Evolutionary conservation across 345 rosid species (phyloP).

Genomic region (Draba incana): DNA sequence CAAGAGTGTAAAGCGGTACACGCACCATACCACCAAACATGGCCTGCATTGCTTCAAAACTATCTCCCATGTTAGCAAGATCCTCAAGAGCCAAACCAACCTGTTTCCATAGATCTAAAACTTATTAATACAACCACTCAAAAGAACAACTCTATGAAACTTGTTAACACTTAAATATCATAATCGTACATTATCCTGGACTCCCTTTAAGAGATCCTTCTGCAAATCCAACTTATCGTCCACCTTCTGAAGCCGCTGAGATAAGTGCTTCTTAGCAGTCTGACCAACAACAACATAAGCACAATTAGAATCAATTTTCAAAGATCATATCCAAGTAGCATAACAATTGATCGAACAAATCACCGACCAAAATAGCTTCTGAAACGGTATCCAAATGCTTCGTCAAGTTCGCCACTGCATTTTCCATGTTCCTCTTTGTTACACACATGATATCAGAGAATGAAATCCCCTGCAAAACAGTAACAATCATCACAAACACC

Average conservation of each 20-base stretch:
- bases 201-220: slow-evolving; percentile 69
- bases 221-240: slow-evolving; percentile 82
- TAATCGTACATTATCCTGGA: slow-evolving; percentile 62
- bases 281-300: slow-evolving; percentile 41
- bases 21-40: slow-evolving; percentile 75
- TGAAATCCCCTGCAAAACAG: slow-evolving; percentile 84
- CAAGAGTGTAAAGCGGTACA: slow-evolving; percentile 6
- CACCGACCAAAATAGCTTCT: slow-evolving; percentile 77
- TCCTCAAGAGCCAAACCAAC: slow-evolving; percentile 62
- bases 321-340: slow-evolving; percentile 16
- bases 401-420: slow-evolving; percentile 78
- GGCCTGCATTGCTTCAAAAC: slow-evolving; percentile 62
- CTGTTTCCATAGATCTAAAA: slow-evolving; percentile 46
- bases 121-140: slow-evolving; percentile 17
- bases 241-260: slow-evolving; percentile 72
- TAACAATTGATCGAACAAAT: slow-evolving; percentile 5
- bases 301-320: slow-evolving; percentile 16
- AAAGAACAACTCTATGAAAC: background rate
- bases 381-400: slow-evolving; percentile 83
- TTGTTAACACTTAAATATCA: background rate
- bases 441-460: slow-evolving; percentile 88
- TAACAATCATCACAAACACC: background rate
- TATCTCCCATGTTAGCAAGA: slow-evolving; percentile 62
- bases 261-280: slow-evolving; percentile 85
- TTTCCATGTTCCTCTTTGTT: slow-evolving; percentile 76